Evolutionary conservation across 306 rosid species (phyloP), one percentile per base, ranked within the genome.

Genomic region (Canavalia ensiformis): DNA sequence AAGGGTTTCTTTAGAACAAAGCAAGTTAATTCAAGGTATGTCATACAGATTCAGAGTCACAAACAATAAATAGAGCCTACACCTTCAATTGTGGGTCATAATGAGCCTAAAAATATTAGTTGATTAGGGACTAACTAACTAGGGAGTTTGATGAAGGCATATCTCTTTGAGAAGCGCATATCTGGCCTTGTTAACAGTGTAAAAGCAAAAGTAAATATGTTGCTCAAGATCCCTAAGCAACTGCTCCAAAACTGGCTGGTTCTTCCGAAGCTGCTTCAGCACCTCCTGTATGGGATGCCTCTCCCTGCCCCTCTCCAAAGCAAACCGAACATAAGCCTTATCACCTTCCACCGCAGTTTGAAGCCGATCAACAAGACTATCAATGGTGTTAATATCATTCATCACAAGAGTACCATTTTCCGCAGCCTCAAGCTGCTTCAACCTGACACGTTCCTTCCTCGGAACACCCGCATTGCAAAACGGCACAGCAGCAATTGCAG

Each of bases 361-460:
- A 56, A 94, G 81, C 7, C 89, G 83, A 47, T 59, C 82, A 2
- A 89, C 90, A 1, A 89, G 97, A 63, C 92, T 66, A 66, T 88
- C 89, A 29, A 92, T 84, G 13, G 89, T 90, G 74, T 81, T 86
- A 11, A 92, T 87, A 37, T 89, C 86, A 5, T 77, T 82, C 45
- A 87, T 80, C 11, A 82, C 89, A 54, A 42, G 83, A 33, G 88
- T 81, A 5, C 93, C 92, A 80, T 2, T 77, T 1, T 90, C 84
- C 1, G 91, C 95, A 31, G 92, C 91, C 35, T 92, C 89, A 52
- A 90, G 90, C 74, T 89, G 97, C 10, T 88, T 90, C 74, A 85
- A 42, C 46, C 83, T 83, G 4, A 83, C 90, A 42, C 74, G 68
- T 42, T 69, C 86, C 68, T 28, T 86, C 78, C 18, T 84, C 45